Evolutionary conservation across 1,284 basidiomycete genomes (phyloP).

Genomic region (Gomphus sp.): DNA sequence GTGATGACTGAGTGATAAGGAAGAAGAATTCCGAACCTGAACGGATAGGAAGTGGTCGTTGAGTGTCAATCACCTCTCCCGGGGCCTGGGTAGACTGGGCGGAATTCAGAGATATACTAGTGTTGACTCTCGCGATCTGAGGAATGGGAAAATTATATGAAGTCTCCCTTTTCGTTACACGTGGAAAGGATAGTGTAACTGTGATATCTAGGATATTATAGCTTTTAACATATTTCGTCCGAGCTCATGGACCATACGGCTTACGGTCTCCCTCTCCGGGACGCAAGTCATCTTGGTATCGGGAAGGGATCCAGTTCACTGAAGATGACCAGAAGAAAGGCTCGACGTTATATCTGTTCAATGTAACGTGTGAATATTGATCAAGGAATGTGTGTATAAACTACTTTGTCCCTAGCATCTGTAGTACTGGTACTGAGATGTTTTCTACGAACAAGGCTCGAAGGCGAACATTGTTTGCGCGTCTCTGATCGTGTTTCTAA

Average conservation of each 20-base stretch:
- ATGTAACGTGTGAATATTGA: not conserved
- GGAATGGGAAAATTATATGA: not conserved
- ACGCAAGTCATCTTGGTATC: constrained; percentile 33
- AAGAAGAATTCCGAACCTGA: not conserved
- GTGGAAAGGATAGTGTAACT: constrained; percentile 37
- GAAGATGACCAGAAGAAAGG: constrained; percentile 46
- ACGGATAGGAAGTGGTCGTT: not conserved
- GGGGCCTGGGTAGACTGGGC: not conserved
- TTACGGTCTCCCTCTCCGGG: constrained; percentile 31
- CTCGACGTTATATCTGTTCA: constrained; percentile 35
- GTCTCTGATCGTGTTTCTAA: constrained; percentile 16
- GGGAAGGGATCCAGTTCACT: constrained; percentile 39
- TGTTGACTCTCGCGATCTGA: not conserved
- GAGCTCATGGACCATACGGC: constrained; percentile 13
- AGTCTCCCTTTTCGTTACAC: constrained; percentile 18
- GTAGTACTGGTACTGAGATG: constrained; percentile 32
- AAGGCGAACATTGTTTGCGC: constrained; percentile 27
- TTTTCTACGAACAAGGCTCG: constrained; percentile 35
- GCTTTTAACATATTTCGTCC: not conserved
- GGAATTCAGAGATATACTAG: not conserved
- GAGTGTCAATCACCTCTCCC: constrained; percentile 4
- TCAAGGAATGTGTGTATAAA: not conserved
- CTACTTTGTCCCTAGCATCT: constrained; percentile 38
- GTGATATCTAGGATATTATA: constrained; percentile 35
- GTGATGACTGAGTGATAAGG: not conserved